phyloP scores from a whole-genome alignment of 73 alveolate species.

The Stentor coeruleus region DNA sequence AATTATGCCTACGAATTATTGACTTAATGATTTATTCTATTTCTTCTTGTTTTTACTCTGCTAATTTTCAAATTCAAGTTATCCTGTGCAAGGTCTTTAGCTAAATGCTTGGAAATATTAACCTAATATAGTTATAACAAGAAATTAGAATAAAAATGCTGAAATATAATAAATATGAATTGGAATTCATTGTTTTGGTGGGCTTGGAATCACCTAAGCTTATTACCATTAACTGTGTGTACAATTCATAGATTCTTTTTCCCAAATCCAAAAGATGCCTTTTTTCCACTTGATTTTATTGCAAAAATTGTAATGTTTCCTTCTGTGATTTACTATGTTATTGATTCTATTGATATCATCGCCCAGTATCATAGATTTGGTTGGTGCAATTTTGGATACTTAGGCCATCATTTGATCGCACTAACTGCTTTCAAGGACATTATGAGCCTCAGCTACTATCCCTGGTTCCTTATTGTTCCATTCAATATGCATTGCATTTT shows the following conservation, averaged over 20 bases:
- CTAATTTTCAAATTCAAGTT: no score
- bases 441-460: not conserved
- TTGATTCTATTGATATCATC: slow-evolving; percentile 5
- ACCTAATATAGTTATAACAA: no score
- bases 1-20: no score
- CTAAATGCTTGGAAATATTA: no score
- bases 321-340: not conserved
- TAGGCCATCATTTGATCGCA: not conserved
- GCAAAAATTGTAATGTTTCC: not conserved
- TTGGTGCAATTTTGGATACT: slow-evolving; percentile 20
- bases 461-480: slow-evolving; percentile 4
- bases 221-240: not conserved
- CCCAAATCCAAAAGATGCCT: not conserved
- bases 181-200: slow-evolving; percentile 7
- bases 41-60: no score
- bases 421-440: not conserved
- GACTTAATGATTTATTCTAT: no score
- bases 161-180: slow-evolving; percentile 7
- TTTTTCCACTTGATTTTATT: not conserved
- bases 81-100: no score
- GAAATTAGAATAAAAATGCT: not conserved
- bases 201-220: not conserved
- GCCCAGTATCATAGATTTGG: not conserved
- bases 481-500: not conserved
- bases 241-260: not conserved